Conservation (phyloP, 805 yeast genomes). For the Priceomyces carsonii region DNA sequence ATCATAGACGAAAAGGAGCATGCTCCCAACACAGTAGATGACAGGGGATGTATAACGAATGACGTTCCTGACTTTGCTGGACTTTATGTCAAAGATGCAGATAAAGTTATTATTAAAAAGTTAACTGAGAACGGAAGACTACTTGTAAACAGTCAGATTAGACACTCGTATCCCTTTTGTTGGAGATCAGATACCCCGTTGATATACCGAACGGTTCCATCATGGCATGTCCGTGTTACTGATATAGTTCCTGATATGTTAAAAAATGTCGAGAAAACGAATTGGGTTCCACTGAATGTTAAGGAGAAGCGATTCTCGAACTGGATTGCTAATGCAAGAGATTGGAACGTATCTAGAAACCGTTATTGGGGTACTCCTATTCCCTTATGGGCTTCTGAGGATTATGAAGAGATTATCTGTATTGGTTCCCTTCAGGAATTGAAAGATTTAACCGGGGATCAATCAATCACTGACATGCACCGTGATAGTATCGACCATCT, state of each 20-base stretch:
- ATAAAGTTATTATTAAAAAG: conserved; percentile 81
- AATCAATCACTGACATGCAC: conserved; percentile 85
- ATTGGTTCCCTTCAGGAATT: conserved; percentile 89
- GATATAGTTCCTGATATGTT: conserved; percentile 89
- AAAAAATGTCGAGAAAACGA: conserved; percentile 77
- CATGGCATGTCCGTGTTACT: conserved; percentile 94
- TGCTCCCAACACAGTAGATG: conserved; percentile 96
- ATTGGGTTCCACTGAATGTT: conserved; percentile 91
- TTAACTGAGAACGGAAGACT: conserved; percentile 77
- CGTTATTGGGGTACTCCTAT: conserved; percentile 99
- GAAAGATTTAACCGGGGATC: conserved; percentile 77
- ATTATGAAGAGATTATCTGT: conserved; percentile 88
- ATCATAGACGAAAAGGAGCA: conserved; percentile 64
- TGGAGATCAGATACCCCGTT: conserved; percentile 99
- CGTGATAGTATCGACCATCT: conserved; percentile 89
- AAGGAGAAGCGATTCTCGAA: conserved; percentile 95
- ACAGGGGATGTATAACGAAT: conserved; percentile 77
- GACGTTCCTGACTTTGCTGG: conserved; percentile 80
- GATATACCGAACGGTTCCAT: conserved; percentile 93
- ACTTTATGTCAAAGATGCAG: conserved; percentile 92
- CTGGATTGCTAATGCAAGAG: conserved; percentile 99
- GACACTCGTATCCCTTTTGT: conserved; percentile 98
- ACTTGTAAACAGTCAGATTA: conserved; percentile 75
- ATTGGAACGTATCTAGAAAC: conserved; percentile 98
- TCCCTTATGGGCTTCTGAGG: conserved; percentile 97